phyloP scores from a whole-genome alignment of 2,329 filamentous ascomycete species.

The Nannizzia gypsea region DNA sequence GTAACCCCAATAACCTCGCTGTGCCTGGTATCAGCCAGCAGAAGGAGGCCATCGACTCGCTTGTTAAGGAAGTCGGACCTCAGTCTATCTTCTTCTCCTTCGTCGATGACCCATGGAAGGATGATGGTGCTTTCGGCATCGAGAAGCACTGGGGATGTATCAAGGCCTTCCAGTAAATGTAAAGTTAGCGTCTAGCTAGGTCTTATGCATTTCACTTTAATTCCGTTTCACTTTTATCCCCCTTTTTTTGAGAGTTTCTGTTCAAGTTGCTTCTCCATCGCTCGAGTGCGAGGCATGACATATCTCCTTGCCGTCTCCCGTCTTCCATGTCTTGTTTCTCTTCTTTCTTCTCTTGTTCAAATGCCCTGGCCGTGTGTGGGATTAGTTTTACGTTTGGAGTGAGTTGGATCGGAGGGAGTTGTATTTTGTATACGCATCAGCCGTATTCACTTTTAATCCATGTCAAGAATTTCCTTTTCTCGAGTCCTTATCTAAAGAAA shows the following conservation, averaged over 20 bases:
- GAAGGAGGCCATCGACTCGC: constrained; percentile 57
- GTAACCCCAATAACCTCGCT: constrained; percentile 59
- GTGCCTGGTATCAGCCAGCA: constrained; percentile 58
- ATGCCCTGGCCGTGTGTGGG: neutral
- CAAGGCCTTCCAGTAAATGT: constrained; percentile 32
- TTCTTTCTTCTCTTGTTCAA: neutral
- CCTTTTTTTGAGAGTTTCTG: too few relatives aligned
- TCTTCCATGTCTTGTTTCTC: neutral
- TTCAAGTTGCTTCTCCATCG: neutral
- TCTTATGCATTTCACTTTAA: neutral
- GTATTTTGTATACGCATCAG: neutral
- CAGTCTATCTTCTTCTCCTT: constrained; percentile 72
- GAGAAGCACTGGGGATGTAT: constrained; percentile 71
- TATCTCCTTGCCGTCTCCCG: neutral
- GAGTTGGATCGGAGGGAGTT: neutral
- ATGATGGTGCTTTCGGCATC: constrained; percentile 52
- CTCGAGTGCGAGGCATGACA: neutral
- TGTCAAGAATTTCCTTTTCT: neutral
- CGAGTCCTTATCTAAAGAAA: neutral
- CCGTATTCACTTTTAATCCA: neutral
- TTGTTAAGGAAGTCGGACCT: constrained; percentile 53
- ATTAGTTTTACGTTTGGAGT: neutral
- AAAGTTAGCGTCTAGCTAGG: neutral
- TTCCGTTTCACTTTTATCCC: neutral
- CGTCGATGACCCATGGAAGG: constrained; percentile 74